Evolutionary conservation across 1,284 basidiomycete species (phyloP).

Genomic region (Ganoderma resinaceum): DNA sequence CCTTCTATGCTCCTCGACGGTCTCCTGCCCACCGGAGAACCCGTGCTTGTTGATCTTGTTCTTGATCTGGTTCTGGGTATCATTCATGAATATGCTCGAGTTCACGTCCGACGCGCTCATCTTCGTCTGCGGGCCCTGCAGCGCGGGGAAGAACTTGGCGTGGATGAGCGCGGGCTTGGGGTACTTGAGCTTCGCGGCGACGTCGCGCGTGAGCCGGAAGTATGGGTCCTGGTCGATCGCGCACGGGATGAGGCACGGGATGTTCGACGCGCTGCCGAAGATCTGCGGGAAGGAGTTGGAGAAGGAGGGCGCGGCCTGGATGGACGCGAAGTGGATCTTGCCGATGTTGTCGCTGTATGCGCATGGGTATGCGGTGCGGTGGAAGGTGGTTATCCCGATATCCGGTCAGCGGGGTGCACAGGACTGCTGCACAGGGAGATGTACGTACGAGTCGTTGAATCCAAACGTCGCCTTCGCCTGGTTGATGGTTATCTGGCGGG

Average conservation of each 20-base stretch:
- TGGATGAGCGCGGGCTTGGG: conserved; percentile 94
- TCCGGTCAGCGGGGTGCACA: background rate
- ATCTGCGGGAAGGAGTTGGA: conserved; percentile 99
- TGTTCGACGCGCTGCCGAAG: conserved; percentile 85
- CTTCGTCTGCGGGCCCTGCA: conserved; percentile 98
- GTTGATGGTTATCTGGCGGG: conserved; percentile 91
- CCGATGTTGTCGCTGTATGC: conserved; percentile 91
- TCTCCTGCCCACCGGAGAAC: conserved; percentile 91
- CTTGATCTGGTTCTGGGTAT: conserved; percentile 93
- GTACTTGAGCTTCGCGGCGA: conserved; percentile 93
- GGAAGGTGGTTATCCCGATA: background rate
- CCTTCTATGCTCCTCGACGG: conserved; percentile 91
- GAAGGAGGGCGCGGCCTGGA: conserved; percentile 97
- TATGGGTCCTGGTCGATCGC: conserved; percentile 98
- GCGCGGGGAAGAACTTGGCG: conserved; percentile 97
- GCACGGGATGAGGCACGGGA: conserved; percentile 96
- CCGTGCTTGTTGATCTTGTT: conserved; percentile 97
- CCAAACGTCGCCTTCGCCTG: conserved; percentile 97
- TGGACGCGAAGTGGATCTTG: conserved; percentile 97
- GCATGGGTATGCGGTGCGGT: background rate
- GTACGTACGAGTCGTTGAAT: conserved; percentile 88
- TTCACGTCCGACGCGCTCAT: conserved; percentile 97
- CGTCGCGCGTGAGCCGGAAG: conserved; percentile 97
- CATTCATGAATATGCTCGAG: conserved; percentile 95
- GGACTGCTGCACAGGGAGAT: background rate